A percentile compares a stretch with the other conserved stretches of the same genome.
Conservation (phyloP, 805 yeast species). For the Kurtzmaniella cleridarum region DNA sequence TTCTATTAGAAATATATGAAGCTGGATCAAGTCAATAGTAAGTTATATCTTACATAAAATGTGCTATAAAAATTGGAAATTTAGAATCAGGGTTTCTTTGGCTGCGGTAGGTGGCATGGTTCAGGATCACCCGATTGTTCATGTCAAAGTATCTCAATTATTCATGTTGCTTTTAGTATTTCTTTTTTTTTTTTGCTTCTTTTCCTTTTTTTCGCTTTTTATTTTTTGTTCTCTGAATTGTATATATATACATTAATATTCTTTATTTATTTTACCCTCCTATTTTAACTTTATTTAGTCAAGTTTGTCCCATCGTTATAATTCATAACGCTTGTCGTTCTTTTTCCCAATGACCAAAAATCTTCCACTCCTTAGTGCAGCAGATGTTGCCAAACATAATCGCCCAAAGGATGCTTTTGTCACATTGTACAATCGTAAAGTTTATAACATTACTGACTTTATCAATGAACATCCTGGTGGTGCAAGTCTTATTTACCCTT, state of each 20-base stretch:
- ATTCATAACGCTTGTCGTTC: no score
- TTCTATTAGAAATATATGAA: no score
- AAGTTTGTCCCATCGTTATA: not conserved
- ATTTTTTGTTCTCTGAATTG: no score
- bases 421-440: slow-evolving; percentile 68
- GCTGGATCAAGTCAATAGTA: no score
- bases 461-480: slow-evolving; percentile 73
- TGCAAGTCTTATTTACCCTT: slow-evolving; percentile 48
- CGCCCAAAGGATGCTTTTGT: slow-evolving; percentile 67
- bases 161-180: not conserved
- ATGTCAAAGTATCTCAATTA: no score
- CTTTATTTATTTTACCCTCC: not conserved
- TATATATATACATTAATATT: not conserved
- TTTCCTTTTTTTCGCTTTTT: not conserved
- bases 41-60: no score
- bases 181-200: slow-evolving; percentile 1
- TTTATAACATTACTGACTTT: slow-evolving; percentile 77
- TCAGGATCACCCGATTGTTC: no score
- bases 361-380: slow-evolving; percentile 57
- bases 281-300: not conserved
- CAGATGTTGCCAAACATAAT: slow-evolving; percentile 50
- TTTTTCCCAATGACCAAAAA: slow-evolving; percentile 17
- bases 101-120: no score
- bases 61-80: no score
- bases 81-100: not conserved